Percentiles rank a stretch among this genome's conserved stretches.
Evolutionary conservation across 73 alveolate species (phyloP).

Genomic region (Paramecium bursaria): DNA sequence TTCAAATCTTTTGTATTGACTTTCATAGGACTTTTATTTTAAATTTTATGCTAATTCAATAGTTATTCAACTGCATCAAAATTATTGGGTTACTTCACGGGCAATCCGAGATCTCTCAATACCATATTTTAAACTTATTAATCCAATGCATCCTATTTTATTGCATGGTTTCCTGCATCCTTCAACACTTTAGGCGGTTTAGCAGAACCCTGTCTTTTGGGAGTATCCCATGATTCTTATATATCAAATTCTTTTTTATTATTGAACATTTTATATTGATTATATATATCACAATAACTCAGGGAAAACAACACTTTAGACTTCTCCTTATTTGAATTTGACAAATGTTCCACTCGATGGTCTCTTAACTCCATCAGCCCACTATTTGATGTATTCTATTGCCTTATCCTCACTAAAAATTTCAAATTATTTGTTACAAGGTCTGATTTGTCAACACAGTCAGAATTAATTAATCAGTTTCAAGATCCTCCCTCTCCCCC

Average conservation of each 20-base stretch:
- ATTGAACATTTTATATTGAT: too few relatives aligned
- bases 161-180: slow-evolving; percentile 11
- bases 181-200: slow-evolving; percentile 46
- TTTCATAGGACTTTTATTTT: slow-evolving; percentile 49
- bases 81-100: slow-evolving; percentile 2
- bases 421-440: too few relatives aligned
- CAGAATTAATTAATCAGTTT: slow-evolving; percentile 16
- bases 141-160: slow-evolving; percentile 25
- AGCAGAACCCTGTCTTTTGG: too few relatives aligned
- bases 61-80: slow-evolving; percentile 51
- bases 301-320: slow-evolving; percentile 4
- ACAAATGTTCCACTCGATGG: slow-evolving; percentile 64
- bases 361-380: slow-evolving; percentile 60
- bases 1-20: slow-evolving; percentile 66
- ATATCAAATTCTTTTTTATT: not conserved
- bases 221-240: not conserved
- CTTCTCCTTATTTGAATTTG: slow-evolving; percentile 5
- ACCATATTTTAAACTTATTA: not conserved
- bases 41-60: slow-evolving; percentile 47
- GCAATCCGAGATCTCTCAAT: slow-evolving; percentile 14
- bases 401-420: not conserved
- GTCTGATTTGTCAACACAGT: too few relatives aligned
- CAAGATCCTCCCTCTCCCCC: slow-evolving; percentile 58
- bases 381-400: slow-evolving; percentile 11
- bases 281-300: slow-evolving; percentile 60